Percentiles rank a stretch among this genome's conserved stretches.
These are phyloP conservation scores for Ceratocystis cubensis DNA, from an alignment of 2,329 filamentous ascomycete species.

Conservation along the genomic window DNA sequence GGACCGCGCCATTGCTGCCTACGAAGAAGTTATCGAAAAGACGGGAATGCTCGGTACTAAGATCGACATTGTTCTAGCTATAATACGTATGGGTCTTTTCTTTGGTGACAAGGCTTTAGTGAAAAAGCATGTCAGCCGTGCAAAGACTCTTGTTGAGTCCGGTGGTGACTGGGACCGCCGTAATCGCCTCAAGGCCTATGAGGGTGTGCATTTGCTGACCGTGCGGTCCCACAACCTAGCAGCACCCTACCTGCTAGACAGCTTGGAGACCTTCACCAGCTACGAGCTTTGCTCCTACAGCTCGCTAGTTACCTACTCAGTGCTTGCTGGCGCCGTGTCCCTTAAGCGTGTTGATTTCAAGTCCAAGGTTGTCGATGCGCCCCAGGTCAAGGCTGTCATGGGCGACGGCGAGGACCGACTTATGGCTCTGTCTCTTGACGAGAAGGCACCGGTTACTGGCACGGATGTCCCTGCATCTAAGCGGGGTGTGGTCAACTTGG, in stretches of 20 bases:
- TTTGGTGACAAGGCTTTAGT: conserved; percentile 87
- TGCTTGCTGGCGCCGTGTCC: conserved; percentile 84
- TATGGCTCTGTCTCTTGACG: conserved; percentile 63
- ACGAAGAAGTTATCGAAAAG: conserved; percentile 90
- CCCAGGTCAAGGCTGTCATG: conserved; percentile 94
- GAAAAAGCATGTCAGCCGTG: conserved; percentile 86
- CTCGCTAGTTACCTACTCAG: conserved; percentile 84
- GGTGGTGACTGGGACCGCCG: conserved; percentile 97
- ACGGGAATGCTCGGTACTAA: conserved; percentile 93
- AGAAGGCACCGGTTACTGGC: conserved; percentile 54
- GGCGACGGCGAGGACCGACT: conserved; percentile 82
- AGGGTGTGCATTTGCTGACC: conserved; percentile 84
- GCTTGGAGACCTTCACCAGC: conserved; percentile 93
- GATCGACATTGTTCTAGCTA: conserved; percentile 91
- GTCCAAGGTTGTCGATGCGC: conserved; percentile 94
- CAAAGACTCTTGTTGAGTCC: conserved; percentile 78
- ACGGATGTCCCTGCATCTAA: conserved; percentile 23
- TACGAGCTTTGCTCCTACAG: conserved; percentile 98
- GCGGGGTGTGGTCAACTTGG: conserved; percentile 70
- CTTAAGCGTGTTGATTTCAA: conserved; percentile 98
- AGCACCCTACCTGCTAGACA: conserved; percentile 88
- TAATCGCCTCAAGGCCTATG: conserved; percentile 97
- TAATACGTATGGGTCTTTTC: conserved; percentile 91
- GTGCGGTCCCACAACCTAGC: conserved; percentile 81
- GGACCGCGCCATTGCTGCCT: conserved; percentile 88